phyloP scores from a whole-genome alignment of 2,329 filamentous ascomycete species.

The Alternaria infectoria region DNA sequence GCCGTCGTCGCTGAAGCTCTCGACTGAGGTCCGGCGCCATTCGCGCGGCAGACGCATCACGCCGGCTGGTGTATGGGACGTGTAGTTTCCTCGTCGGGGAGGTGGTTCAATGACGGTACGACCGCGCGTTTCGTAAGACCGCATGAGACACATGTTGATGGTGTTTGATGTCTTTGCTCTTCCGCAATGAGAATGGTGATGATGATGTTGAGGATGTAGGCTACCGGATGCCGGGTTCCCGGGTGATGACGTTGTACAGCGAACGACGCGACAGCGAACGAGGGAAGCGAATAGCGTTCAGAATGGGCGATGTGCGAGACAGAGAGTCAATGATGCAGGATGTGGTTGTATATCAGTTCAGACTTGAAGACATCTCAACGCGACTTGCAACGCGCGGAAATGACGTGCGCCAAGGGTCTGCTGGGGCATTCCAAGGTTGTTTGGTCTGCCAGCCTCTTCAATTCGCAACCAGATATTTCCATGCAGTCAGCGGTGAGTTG shows the following conservation, averaged over 20 bases:
- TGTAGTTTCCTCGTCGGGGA: constrained; percentile 38
- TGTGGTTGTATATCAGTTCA: background rate
- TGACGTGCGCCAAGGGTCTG: constrained; percentile 18
- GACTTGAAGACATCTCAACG: background rate
- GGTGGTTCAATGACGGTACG: constrained; percentile 40
- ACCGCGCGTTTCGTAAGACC: constrained; percentile 34
- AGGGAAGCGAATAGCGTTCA: background rate
- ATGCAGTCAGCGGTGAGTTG: background rate
- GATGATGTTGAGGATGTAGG: background rate
- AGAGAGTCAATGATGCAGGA: background rate
- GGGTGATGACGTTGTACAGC: constrained; percentile 5
- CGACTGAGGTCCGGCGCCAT: constrained; percentile 30
- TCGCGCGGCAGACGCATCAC: constrained; percentile 42
- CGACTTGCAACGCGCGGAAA: background rate
- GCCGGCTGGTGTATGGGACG: constrained; percentile 42
- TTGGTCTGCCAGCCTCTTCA: constrained; percentile 1
- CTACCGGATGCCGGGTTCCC: background rate
- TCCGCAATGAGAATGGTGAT: background rate
- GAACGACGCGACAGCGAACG: background rate
- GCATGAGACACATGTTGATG: constrained; percentile 43
- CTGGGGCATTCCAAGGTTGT: constrained; percentile 17
- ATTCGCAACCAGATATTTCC: background rate
- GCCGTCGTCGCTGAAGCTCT: constrained; percentile 25
- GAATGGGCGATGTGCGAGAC: background rate
- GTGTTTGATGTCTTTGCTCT: background rate